Evolutionary conservation across 2,329 filamentous ascomycete genomes (phyloP), one percentile per base, ranked within the genome.

Genomic region (Neopestalotiopsis sp.): DNA sequence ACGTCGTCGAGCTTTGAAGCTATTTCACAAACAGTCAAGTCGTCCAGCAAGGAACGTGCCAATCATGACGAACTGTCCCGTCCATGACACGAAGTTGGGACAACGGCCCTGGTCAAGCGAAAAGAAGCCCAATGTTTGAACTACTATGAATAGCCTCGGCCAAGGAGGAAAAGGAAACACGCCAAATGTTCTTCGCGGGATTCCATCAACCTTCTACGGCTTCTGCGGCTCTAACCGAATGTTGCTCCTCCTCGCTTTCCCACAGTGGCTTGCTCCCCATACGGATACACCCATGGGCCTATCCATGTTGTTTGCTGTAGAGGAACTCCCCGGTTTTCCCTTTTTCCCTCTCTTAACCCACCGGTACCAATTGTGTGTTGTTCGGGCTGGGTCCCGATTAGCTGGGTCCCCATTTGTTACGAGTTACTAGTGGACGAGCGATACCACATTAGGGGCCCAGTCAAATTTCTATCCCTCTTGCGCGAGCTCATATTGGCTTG

Each of bases 401-500:
- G 45, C 45, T 52, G 45, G 45, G 9, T 52, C 45, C 34, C 34
- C 45, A 52, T 52, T 52, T 52, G 34, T 52, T 28, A 17, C 45
- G 20, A 52, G n/a, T 52, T 52, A 38, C 34, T 38, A 52, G 45
- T 52, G 45, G 17, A 52, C 20, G n/a, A 24, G 45, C 45, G 45
- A 52, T 52, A 52, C 45, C 45, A 52, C 45, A 52, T 52, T 52
- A 20, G n/a, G 45, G 45, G 17, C 45, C 45, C 45, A 52, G 45
- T 20, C n/a, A 52, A 52, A 52, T 52, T 52, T 52, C 45, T 52
- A 52, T 52, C 45, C 20, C 45, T 20, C 20, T 24, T 52, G 45
- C 45, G 45, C 45, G 14, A 52, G n/a, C 45, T 52, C n/a, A 52
- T 52, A 52, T 52, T 52, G 45, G 45, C n/a, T 52, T 52, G 45